phyloP scores from a whole-genome alignment of 768 basidiomycete species.

The Collybia sp. region DNA sequence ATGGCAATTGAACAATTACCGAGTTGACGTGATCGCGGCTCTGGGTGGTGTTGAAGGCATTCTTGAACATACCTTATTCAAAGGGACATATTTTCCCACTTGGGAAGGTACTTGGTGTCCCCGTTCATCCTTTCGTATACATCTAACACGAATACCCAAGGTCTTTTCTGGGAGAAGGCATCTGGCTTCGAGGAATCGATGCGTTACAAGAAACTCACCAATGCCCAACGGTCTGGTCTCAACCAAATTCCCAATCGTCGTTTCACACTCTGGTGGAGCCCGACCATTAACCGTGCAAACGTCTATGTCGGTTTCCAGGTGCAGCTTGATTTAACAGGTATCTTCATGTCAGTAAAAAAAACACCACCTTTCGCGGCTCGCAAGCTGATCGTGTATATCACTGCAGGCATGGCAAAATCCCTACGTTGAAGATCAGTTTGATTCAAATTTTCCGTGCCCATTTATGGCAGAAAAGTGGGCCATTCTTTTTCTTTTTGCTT shows the following conservation, averaged over 20 bases:
- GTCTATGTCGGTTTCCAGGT: constrained; percentile 99
- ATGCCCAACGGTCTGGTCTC: constrained; percentile 96
- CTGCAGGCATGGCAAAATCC: constrained; percentile 92
- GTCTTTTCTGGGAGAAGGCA: constrained; percentile 98
- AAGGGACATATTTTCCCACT: constrained; percentile 96
- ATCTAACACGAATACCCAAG: constrained; percentile 17
- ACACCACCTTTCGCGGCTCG: background rate
- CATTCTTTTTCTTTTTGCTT: constrained; percentile 18
- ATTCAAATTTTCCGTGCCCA: constrained; percentile 99
- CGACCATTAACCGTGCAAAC: constrained; percentile 98
- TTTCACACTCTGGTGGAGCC: constrained; percentile 99
- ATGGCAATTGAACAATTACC: constrained; percentile 97
- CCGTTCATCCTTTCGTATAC: background rate
- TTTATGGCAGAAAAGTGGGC: constrained; percentile 98
- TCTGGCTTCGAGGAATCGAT: constrained; percentile 96
- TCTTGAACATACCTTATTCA: constrained; percentile 94
- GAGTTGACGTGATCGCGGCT: constrained; percentile 98
- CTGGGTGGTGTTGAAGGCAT: constrained; percentile 96
- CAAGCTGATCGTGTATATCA: constrained; percentile 1
- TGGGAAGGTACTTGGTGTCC: constrained; percentile 71
- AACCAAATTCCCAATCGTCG: constrained; percentile 99
- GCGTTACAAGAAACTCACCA: constrained; percentile 95
- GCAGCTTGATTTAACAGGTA: constrained; percentile 95
- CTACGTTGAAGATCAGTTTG: constrained; percentile 96
- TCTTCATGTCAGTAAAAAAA: constrained; percentile 65